Base-by-base conservation (phyloP, 495 filamentous ascomycete genomes). In the Polyplosphaeria fusca region DNA sequence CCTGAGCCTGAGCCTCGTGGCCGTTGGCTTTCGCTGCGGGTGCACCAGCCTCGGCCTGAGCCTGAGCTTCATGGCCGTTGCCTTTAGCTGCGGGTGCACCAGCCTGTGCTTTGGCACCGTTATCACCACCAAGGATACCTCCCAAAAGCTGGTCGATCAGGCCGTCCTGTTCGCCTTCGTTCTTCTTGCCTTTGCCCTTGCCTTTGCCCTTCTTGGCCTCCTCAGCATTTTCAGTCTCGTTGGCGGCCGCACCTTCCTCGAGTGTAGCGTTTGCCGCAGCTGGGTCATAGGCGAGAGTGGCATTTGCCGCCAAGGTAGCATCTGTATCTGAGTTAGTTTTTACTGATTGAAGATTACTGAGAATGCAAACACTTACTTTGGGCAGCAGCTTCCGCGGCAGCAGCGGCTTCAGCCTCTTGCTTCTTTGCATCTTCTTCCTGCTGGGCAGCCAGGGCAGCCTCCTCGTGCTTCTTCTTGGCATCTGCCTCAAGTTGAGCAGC, bases 151-250 rank as follows among this genome's bases (percentile, higher is more conserved):
- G 9, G 9, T 46, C 24, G 43, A 46, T 14, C 9, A 46, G 18
- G 22, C 23, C 23, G 43, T 46, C 26, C 4, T 4, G 4, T 9
- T 14, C 47, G 19, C 24, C 40, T 37, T 19, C 22, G 48, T 42
- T 42, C 16, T 52, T 18, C 25, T 49, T 49, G 46, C 46, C 46
- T 42, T 42, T 42, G 18, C 39, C 39, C 20, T 52, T 19, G 4
- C 22, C 14, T 20, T 52, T 52, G n/a, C 19, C 50, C 40, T 45
- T 32, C 16, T 37, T 23, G n/a, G 11, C 19, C 28, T 40, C 23
- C 14, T 13, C 19, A 22, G 5, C 19, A 4, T 52, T 28, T 7
- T 19, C 27, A 37, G 27, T 38, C 4, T 39, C 5, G 27, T 37
- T 23, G 11, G 4, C 11, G 7, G 28, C 49, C 4, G 35, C 52